These are phyloP conservation scores for Rhodotorula mucilaginosa DNA, from an alignment of 1,284 basidiomycete genomes.

Conservation along the genomic window DNA sequence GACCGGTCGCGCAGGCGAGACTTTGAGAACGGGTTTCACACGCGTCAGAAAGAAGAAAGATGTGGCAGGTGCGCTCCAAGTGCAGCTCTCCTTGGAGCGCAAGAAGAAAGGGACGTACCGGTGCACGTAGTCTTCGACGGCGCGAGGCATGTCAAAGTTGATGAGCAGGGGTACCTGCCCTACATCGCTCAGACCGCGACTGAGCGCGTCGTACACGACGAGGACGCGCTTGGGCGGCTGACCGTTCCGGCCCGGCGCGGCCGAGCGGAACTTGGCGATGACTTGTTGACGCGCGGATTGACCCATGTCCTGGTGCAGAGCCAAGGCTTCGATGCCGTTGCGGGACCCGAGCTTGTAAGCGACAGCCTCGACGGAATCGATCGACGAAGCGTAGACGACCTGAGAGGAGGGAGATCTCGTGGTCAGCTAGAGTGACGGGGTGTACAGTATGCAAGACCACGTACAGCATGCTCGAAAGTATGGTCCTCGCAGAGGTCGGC, in stretches of 20 bases:
- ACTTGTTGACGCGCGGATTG: slow-evolving; percentile 33
- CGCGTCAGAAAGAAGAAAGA: not conserved
- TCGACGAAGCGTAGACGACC: slow-evolving; percentile 46
- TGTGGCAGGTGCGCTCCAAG: no score
- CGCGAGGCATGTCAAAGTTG: slow-evolving; percentile 44
- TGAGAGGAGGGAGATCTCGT: slow-evolving; percentile 14
- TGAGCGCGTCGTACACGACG: slow-evolving; percentile 43
- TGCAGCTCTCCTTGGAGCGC: not conserved
- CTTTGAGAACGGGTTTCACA: not conserved
- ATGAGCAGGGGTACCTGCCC: slow-evolving; percentile 43
- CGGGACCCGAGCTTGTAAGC: slow-evolving; percentile 49
- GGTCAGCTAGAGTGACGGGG: not conserved
- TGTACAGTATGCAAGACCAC: slow-evolving; percentile 47
- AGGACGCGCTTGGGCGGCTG: slow-evolving; percentile 38
- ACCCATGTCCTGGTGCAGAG: slow-evolving; percentile 44
- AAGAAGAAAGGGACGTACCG: slow-evolving; percentile 25
- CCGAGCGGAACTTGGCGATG: slow-evolving; percentile 42
- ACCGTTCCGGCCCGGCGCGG: slow-evolving; percentile 21
- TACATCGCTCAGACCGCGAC: slow-evolving; percentile 37
- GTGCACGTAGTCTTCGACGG: slow-evolving; percentile 42
- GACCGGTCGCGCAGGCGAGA: slow-evolving; percentile 37
- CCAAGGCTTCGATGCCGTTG: slow-evolving; percentile 47
- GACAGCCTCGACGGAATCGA: slow-evolving; percentile 48
- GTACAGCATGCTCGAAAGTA: slow-evolving; percentile 61
- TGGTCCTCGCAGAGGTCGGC: slow-evolving; percentile 87